Evolutionary conservation across 1,139 yeast genomes (phyloP), one percentile per base, ranked within the genome.

Genomic region (Suhomyces terraborum): DNA sequence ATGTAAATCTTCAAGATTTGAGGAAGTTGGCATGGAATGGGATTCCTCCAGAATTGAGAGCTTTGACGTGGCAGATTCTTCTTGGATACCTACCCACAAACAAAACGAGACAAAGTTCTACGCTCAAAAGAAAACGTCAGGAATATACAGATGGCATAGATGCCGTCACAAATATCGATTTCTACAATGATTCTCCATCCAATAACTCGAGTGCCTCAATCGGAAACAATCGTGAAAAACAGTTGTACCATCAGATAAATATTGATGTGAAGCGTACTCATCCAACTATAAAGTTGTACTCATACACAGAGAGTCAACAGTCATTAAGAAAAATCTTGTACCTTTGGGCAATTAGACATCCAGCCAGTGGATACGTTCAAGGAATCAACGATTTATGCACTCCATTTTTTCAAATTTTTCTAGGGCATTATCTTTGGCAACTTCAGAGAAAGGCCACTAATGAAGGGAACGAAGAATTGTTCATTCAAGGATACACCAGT

Each of bases 351-450:
- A 83, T 93, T 16, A 77, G 98, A 47, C 98, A 94, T 58, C 98
- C 99, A 1, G 97, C 98, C 4, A 83, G 94, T 58, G 99, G 99
- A 4, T 93, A 93, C 62, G 99, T 93, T n/a, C 99, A 93, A 64
- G 99, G 99, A 20, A 94, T 93, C 43, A 93, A 93, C 60, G 99
- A 93, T 62, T 73, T 93, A 42, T 89, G 84, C 13, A 93, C 98
- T 0, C 98, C 99, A 1, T 89, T 94, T 60, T 91, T 78, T 62
- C 96, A 93, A 61, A 84, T 93, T 0, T 93, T 93, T 57, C 63
- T 94, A 39, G 73, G 82, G 3, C 82, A 84, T 46, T 91, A 91
- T 58, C 54, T 83, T 31, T 67, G 75, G 75, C 77, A 70, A 50
- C 50, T 72, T 19, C 75, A 71, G 45, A 51, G 51, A 17, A 53